A percentile compares a stretch with the other conserved stretches of the same genome.
These are phyloP conservation scores for Drechslerella stenobrocha DNA, from an alignment of 2,329 filamentous ascomycete genomes.

Conservation along the genomic window DNA sequence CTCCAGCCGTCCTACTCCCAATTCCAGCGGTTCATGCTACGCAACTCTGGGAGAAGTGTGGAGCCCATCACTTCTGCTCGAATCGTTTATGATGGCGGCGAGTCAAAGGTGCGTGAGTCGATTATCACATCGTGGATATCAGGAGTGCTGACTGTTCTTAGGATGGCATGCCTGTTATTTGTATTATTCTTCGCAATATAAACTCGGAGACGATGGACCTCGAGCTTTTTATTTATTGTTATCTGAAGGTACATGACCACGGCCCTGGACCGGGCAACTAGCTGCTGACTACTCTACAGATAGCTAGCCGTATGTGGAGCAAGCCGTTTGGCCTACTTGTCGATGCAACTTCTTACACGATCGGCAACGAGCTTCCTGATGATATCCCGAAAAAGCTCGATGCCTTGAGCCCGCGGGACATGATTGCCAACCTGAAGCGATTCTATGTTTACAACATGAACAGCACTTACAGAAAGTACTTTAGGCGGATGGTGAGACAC, in stretches of 20 bases:
- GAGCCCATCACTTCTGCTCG: conserved; percentile 68
- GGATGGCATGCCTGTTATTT: conserved; percentile 70
- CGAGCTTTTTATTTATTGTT: conserved; percentile 69
- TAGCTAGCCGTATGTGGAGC: conserved; percentile 71
- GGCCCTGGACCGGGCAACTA: not conserved
- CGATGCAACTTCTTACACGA: conserved; percentile 71
- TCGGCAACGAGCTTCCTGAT: conserved; percentile 68
- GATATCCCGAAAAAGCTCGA: conserved; percentile 66
- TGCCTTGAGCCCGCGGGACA: conserved; percentile 65
- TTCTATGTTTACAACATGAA: conserved; percentile 76
- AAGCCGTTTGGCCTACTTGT: conserved; percentile 69
- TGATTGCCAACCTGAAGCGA: conserved; percentile 64
- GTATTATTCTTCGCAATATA: conserved; percentile 69
- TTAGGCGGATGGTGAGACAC: conserved; percentile 66
- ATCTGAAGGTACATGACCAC: conserved; percentile 64
- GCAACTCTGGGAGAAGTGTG: conserved; percentile 67
- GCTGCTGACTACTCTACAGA: conserved; percentile 57
- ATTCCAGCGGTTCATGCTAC: conserved; percentile 73
- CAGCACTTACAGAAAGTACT: conserved; percentile 69
- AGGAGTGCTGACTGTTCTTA: conserved; percentile 53
- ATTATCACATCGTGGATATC: conserved; percentile 54
- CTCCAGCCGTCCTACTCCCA: conserved; percentile 67
- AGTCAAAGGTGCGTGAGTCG: conserved; percentile 61
- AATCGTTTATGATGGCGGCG: conserved; percentile 71
- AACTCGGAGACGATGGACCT: conserved; percentile 68